Evolutionary conservation across 2,329 filamentous ascomycete species (phyloP).

Genomic region (Colletotrichum godetiae): DNA sequence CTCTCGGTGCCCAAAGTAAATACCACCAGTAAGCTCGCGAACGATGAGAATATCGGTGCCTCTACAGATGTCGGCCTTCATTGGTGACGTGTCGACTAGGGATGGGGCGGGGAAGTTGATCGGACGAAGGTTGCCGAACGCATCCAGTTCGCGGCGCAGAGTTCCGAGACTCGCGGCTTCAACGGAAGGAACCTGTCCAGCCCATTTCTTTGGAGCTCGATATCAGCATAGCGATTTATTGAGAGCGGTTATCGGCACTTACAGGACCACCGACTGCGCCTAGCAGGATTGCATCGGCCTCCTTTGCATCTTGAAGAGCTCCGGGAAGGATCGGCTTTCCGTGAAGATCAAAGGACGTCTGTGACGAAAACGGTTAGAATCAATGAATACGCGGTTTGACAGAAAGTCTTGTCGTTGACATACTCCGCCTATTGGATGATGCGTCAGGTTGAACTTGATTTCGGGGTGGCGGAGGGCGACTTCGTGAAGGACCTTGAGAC

Average conservation of each 20-base stretch:
- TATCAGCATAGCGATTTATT: constrained; percentile 50
- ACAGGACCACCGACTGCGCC: constrained; percentile 95
- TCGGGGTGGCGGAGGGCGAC: constrained; percentile 78
- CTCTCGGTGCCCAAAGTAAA: constrained; percentile 89
- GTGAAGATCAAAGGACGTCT: constrained; percentile 90
- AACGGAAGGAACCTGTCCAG: background rate
- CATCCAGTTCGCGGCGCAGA: constrained; percentile 91
- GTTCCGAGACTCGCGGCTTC: constrained; percentile 74
- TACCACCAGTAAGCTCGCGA: constrained; percentile 90
- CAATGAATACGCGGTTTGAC: background rate
- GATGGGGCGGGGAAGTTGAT: constrained; percentile 94
- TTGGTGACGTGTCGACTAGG: constrained; percentile 85
- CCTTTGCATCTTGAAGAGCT: constrained; percentile 80
- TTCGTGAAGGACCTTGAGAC: constrained; percentile 83
- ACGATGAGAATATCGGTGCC: constrained; percentile 94
- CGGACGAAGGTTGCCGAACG: constrained; percentile 94
- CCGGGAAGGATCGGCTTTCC: constrained; percentile 82
- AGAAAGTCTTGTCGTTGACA: constrained; percentile 51
- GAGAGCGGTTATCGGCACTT: constrained; percentile 83
- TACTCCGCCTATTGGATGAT: constrained; percentile 92
- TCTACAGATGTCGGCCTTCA: constrained; percentile 86
- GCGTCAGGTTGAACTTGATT: constrained; percentile 87
- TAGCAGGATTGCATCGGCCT: constrained; percentile 87
- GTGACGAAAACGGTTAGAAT: background rate
- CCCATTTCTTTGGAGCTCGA: background rate